Evolutionary conservation across 805 yeast species (phyloP).

Genomic region (Wickerhamomyces subpelliculosus): DNA sequence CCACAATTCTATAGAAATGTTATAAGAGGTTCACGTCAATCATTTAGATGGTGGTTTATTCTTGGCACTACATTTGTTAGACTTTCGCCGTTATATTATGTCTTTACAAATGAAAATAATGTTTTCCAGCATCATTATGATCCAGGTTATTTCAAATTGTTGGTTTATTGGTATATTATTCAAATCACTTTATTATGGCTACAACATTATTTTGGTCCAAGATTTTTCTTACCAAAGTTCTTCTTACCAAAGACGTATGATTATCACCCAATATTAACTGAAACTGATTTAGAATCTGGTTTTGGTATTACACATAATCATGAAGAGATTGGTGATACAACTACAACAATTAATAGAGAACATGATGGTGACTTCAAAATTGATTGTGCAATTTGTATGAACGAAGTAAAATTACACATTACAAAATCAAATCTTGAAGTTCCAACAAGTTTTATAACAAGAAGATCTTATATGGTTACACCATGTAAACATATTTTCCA

Average conservation of each 20-base stretch:
- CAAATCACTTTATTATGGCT: constrained; percentile 54
- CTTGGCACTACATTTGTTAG: constrained; percentile 59
- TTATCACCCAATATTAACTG: constrained; percentile 63
- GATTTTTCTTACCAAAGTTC: constrained; percentile 74
- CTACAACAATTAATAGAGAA: constrained; percentile 23
- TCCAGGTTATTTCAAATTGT: constrained; percentile 35
- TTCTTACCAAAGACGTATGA: constrained; percentile 78
- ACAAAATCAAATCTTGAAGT: constrained; percentile 19
- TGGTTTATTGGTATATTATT: constrained; percentile 48
- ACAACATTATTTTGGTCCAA: constrained; percentile 68
- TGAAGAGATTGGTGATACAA: constrained; percentile 19
- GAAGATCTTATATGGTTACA: constrained; percentile 66
- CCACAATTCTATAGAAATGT: constrained; percentile 84
- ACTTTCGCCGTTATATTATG: constrained; percentile 56
- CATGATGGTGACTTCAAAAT: constrained; percentile 38
- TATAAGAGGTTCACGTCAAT: constrained; percentile 56
- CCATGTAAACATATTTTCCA: constrained; percentile 93
- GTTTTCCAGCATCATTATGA: constrained; percentile 69
- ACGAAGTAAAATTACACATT: constrained; percentile 55
- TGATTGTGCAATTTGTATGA: constrained; percentile 92
- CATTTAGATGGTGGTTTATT: constrained; percentile 72
- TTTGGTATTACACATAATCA: constrained; percentile 46
- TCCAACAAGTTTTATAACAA: constrained; percentile 15
- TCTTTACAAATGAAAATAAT: constrained; percentile 45
- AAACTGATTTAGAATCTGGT: constrained; percentile 56